Conservation (phyloP, 352 stramenopile genomes). For the Phytophthora foliorum region DNA sequence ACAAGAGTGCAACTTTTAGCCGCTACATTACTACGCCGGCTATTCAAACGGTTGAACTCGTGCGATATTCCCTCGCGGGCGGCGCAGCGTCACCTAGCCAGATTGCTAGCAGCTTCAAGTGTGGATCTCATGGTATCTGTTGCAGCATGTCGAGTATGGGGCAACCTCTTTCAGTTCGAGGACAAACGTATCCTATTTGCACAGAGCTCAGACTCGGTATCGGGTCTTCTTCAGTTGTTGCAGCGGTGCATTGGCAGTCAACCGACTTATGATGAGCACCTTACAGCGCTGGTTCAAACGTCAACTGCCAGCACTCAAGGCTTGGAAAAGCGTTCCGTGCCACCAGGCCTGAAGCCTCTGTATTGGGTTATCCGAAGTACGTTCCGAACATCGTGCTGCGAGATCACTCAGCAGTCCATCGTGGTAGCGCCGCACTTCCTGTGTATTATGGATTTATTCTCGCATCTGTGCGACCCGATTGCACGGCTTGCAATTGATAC, state of each 20-base stretch:
- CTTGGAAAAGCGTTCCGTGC: conserved; percentile 25
- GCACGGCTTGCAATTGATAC: conserved; percentile 50
- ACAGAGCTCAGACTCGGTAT: conserved; percentile 43
- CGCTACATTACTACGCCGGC: conserved; percentile 50
- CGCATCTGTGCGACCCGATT: conserved; percentile 46
- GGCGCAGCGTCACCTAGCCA: conserved; percentile 57
- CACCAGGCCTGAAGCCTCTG: conserved; percentile 36
- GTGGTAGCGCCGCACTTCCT: conserved; percentile 57
- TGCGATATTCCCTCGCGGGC: conserved; percentile 46
- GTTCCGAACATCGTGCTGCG: conserved; percentile 33
- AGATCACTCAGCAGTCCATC: conserved; percentile 43
- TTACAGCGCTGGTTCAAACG: neutral
- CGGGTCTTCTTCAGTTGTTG: conserved; percentile 54
- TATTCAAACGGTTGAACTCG: conserved; percentile 70
- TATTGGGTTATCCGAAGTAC: conserved; percentile 49
- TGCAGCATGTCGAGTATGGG: conserved; percentile 60
- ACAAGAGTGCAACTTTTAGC: conserved; percentile 40
- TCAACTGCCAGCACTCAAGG: neutral
- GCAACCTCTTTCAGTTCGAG: conserved; percentile 67
- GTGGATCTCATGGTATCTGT: conserved; percentile 45
- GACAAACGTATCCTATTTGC: conserved; percentile 66
- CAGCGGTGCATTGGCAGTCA: conserved; percentile 25
- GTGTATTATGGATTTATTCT: conserved; percentile 54
- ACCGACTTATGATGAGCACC: conserved; percentile 2
- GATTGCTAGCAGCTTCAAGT: conserved; percentile 39